Base-by-base conservation (phyloP, 768 basidiomycete genomes). In the Leccinum uliginosum region DNA sequence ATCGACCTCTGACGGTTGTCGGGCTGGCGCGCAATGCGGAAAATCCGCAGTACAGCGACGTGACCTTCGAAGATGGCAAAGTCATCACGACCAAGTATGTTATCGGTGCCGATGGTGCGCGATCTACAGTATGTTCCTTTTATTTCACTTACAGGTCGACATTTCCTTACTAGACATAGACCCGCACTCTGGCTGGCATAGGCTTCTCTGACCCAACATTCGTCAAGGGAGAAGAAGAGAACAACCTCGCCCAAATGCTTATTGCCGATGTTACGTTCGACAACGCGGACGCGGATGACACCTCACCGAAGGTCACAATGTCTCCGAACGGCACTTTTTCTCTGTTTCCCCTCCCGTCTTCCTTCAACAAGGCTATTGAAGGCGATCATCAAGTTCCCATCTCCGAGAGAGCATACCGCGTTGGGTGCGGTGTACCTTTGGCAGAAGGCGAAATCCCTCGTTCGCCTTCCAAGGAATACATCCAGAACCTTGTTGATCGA, bases 21-120 rank as follows among this genome's bases (percentile, higher is more conserved):
- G 73, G 73, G 19, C 55, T 82, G 53, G 68, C 65, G 51, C 57
- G 60, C 6, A 74, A 70, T 43, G 52, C 59, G 9, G 57, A 61
- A 12, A 67, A 75, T 26, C 8, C 52, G 12, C 65, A 64, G 9
- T 23, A 75, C 12, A 71, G 64, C 5, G 71, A 78, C 14, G 79
- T 80, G n/a, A 61, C 65, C 0, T 81, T 83, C 58, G 78, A 81
- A 29, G 72, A 74, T 49, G 81, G 81, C 4, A 72, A 71, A 35
- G 63, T 68, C 11, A 73, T 83, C 32, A 72, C 65, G 4, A 65
- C 81, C 12, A 74, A 72, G 32, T 81, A 80, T 62, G 75, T 82
- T 6, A 60, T 83, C 34, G 81, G 78, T 26, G 80, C 81, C 5
- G 82, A 84, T 61, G 81, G 82, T 3, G 69, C 78, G 3, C 73